These are phyloP conservation scores for Boletus bicolor DNA, from an alignment of 768 basidiomycete genomes.

Conservation along the genomic window DNA sequence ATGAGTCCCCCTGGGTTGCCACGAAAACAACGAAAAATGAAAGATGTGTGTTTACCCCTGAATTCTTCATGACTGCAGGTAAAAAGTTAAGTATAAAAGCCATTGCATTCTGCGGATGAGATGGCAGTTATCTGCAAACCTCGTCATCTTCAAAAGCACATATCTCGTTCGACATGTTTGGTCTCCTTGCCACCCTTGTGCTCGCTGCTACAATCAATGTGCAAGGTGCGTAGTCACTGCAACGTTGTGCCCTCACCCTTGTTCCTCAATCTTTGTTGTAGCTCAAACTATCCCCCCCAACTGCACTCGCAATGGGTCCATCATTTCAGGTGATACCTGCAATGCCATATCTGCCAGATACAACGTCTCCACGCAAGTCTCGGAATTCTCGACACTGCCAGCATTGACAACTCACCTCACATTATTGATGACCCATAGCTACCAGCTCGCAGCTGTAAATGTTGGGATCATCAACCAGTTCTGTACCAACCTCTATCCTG, in stretches of 20 bases:
- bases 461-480: conserved; percentile 42
- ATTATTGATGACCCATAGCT: conserved; percentile 30
- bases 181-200: conserved; percentile 12
- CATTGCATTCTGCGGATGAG: neutral
- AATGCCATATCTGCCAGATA: conserved; percentile 14
- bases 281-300: too few relatives aligned
- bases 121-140: neutral
- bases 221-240: conserved; percentile 16
- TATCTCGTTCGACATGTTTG: conserved; percentile 16
- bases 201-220: conserved; percentile 11
- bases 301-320: too few relatives aligned
- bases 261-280: too few relatives aligned
- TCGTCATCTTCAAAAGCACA: neutral
- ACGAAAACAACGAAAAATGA: neutral
- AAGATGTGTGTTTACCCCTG: neutral
- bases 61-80: too few relatives aligned
- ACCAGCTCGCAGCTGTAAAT: conserved; percentile 58
- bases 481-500: conserved; percentile 55
- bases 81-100: conserved; percentile 20
- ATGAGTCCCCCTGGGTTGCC: too few relatives aligned
- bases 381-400: neutral
- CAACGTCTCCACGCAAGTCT: conserved; percentile 59
- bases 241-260: neutral
- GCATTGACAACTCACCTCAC: neutral
- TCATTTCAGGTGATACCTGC: too few relatives aligned